Base-by-base conservation (phyloP, 1,284 basidiomycete genomes). In the Ustilago xerochloae region DNA sequence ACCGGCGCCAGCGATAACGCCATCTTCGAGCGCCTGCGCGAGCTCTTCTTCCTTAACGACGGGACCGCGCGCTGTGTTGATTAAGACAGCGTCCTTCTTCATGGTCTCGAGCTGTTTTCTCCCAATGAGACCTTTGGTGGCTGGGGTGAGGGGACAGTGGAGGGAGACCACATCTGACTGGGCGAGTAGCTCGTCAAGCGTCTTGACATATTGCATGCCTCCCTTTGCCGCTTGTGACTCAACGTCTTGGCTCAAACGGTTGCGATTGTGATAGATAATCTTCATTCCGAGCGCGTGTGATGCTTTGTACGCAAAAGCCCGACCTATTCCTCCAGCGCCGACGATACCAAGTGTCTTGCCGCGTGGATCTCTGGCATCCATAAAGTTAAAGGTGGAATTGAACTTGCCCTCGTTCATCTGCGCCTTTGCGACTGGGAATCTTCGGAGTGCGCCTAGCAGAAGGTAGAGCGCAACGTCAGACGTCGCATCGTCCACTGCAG, bases 1-100 rank as follows among this genome's bases (percentile, higher is more conserved):
- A 22, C 94, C 94, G 20, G 92, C 78, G 3, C 91, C 94, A 80
- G 63, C 60, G 54, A 71, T 77, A 38, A 38, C 48, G 26, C 62
- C 73, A 12, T 64, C 28, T 38, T 82, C 63, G 3, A 82, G 63
- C 6, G 80, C 80, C n/a, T 67, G 45, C 9, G 73, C 75, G 6
- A 82, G 62, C 38, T 77, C 78, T 29, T 65, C 29, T 65, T 87
- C 86, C 53, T 87, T 84, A n/a, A 87, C 78, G 12, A 87, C 84
- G 5, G 84, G 85, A 0, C 87, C 87, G 26, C 87, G 77, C 0
- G 86, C 84, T 1, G 86, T 87, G 77, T 88, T 88, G 77, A 88
- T 75, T 13, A 88, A 55, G 13, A 87, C 75, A 0, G 85, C 85
- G 0, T 59, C 55, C 1, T 59, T 32, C 60, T 85, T 85, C 85